phyloP scores from a whole-genome alignment of 345 rosid species.

The Mallotus nudiflorus region DNA sequence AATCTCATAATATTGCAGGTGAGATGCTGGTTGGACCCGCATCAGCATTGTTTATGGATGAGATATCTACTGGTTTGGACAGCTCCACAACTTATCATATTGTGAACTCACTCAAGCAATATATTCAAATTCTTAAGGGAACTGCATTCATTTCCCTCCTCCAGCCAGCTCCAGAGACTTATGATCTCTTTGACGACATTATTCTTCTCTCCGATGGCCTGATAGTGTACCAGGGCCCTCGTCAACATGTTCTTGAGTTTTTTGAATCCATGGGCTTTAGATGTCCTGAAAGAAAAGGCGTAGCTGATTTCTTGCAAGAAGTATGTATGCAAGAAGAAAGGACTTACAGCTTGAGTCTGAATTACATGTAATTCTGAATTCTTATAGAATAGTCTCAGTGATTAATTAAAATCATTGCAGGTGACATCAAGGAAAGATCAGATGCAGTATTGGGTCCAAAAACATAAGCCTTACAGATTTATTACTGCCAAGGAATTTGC shows the following conservation, averaged over 20 bases:
- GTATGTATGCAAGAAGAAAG: no score
- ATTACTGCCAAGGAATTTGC: no score
- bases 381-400: no score
- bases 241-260: constrained; percentile 48
- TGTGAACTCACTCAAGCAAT: constrained; percentile 61
- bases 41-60: no score
- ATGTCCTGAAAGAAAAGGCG: constrained; percentile 71
- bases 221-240: constrained; percentile 63
- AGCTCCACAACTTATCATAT: constrained; percentile 77
- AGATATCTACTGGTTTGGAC: constrained; percentile 73
- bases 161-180: constrained; percentile 78
- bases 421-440: constrained; percentile 75
- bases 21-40: no score
- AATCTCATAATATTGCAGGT: no score
- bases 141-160: constrained; percentile 69
- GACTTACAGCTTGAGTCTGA: no score
- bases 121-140: constrained; percentile 56
- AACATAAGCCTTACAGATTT: no score
- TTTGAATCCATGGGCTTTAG: constrained; percentile 66
- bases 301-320: constrained; percentile 77
- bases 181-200: constrained; percentile 61
- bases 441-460: constrained; percentile 53
- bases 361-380: no score
- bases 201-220: constrained; percentile 61
- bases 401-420: no score